Percentiles rank a stretch among this genome's conserved stretches.
Evolutionary conservation across 2,329 filamentous ascomycete species (phyloP).

Genomic region (Dothistroma pini): DNA sequence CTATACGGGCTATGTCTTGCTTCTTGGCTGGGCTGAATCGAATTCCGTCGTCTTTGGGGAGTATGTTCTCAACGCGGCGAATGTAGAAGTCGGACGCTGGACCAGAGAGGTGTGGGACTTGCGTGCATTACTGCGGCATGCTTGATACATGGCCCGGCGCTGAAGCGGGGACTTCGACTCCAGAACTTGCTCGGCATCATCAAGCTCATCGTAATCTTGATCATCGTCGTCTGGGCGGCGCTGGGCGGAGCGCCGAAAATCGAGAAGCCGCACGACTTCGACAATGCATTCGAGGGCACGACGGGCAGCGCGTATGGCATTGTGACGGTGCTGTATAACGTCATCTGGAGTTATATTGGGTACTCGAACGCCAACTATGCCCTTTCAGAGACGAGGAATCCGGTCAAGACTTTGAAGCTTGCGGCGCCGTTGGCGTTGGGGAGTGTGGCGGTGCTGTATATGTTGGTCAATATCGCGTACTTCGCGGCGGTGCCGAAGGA

Average conservation of each 20-base stretch:
- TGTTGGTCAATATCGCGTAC: constrained; percentile 30
- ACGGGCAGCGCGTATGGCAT: constrained; percentile 63
- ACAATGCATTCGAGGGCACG: constrained; percentile 62
- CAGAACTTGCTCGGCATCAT: constrained; percentile 64
- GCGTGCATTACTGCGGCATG: constrained; percentile 64
- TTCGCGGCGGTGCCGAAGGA: constrained; percentile 35
- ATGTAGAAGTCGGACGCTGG: constrained; percentile 61
- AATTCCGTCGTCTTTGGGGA: constrained; percentile 69
- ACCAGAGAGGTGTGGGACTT: constrained; percentile 64
- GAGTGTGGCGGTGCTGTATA: constrained; percentile 26
- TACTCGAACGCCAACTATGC: constrained; percentile 63
- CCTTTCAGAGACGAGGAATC: constrained; percentile 41
- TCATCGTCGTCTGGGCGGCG: constrained; percentile 60
- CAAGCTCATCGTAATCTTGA: constrained; percentile 62
- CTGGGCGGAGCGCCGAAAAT: constrained; percentile 60
- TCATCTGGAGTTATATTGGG: constrained; percentile 67
- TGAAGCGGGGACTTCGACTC: constrained; percentile 64
- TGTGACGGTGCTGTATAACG: constrained; percentile 68
- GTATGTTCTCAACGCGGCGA: constrained; percentile 64
- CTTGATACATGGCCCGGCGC: constrained; percentile 59
- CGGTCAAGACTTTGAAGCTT: constrained; percentile 37
- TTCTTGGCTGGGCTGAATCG: constrained; percentile 62
- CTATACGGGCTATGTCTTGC: constrained; percentile 58
- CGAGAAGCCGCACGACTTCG: constrained; percentile 61
- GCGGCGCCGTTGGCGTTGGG: constrained; percentile 37